phyloP scores from a whole-genome alignment of 2,329 filamentous ascomycete genomes.

The Colletotrichum orchidophilum region DNA sequence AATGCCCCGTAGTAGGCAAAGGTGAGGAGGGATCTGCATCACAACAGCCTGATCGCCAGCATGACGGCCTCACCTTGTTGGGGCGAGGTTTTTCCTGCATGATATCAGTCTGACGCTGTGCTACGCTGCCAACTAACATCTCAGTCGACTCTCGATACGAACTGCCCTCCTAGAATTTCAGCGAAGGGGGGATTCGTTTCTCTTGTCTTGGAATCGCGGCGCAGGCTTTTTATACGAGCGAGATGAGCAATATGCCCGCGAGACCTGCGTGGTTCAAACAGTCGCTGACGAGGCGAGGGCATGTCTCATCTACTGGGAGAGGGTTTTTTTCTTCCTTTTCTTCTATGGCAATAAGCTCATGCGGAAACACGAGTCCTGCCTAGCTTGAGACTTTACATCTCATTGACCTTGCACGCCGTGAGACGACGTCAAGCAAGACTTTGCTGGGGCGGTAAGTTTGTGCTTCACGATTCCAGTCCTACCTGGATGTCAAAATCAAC shows the following conservation, averaged over 20 bases:
- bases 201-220: constrained; percentile 1
- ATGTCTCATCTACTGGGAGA: constrained; percentile 19
- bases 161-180: constrained; percentile 16
- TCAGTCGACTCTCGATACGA: constrained; percentile 34
- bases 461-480: constrained; percentile 1
- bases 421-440: constrained; percentile 1
- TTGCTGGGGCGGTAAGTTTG: background rate
- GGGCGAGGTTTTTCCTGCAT: constrained; percentile 16
- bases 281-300: constrained; percentile 7
- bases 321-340: no score
- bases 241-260: background rate
- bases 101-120: constrained; percentile 28
- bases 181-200: background rate
- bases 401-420: constrained; percentile 1
- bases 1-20: constrained; percentile 12
- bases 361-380: background rate
- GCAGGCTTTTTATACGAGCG: background rate
- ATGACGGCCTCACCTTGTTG: constrained; percentile 7
- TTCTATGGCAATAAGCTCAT: constrained; percentile 14
- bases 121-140: constrained; percentile 12
- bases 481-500: background rate
- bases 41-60: constrained; percentile 25
- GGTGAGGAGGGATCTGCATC: constrained; percentile 16
- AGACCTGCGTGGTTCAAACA: constrained; percentile 9
- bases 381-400: constrained; percentile 4